Conservation (phyloP, 164 flowering plant genomes). For the Sedum album region DNA sequence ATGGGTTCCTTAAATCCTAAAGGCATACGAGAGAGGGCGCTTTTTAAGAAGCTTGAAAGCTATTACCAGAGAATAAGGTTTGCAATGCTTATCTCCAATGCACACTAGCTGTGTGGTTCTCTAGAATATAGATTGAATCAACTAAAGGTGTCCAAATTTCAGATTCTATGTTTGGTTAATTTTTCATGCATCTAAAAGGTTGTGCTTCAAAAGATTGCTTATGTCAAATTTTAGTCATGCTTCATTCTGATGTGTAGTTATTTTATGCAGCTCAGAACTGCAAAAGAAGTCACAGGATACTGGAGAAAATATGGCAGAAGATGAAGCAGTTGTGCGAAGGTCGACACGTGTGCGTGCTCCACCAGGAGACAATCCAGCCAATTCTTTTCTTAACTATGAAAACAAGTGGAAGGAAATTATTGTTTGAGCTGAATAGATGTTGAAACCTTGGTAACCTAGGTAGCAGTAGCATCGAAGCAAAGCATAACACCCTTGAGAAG, state of each 20-base stretch:
- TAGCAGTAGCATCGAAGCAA: background rate
- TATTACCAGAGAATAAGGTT: conserved; percentile 57
- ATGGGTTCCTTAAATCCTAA: conserved; percentile 77
- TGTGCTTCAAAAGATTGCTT: conserved; percentile 5
- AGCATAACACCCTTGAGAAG: background rate
- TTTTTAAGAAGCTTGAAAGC: conserved; percentile 56
- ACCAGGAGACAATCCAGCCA: conserved; percentile 53
- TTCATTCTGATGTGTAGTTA: conserved; percentile 6
- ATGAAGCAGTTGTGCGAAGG: conserved; percentile 67
- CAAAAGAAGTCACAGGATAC: conserved; percentile 54
- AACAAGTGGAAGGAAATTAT: conserved; percentile 73
- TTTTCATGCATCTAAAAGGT: conserved; percentile 44
- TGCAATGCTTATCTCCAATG: no score
- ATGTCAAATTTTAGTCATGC: conserved; percentile 8
- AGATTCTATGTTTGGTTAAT: no score
- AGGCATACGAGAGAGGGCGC: conserved; percentile 84
- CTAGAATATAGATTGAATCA: no score
- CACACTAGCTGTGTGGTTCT: no score
- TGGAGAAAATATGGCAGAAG: conserved; percentile 39
- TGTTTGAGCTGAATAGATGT: background rate
- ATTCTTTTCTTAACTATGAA: conserved; percentile 59
- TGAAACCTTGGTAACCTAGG: background rate
- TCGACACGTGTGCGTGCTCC: conserved; percentile 84
- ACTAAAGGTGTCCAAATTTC: background rate
- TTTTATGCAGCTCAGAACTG: conserved; percentile 61